Conservation (phyloP, 805 yeast genomes). For the Lipomyces lipofer region DNA sequence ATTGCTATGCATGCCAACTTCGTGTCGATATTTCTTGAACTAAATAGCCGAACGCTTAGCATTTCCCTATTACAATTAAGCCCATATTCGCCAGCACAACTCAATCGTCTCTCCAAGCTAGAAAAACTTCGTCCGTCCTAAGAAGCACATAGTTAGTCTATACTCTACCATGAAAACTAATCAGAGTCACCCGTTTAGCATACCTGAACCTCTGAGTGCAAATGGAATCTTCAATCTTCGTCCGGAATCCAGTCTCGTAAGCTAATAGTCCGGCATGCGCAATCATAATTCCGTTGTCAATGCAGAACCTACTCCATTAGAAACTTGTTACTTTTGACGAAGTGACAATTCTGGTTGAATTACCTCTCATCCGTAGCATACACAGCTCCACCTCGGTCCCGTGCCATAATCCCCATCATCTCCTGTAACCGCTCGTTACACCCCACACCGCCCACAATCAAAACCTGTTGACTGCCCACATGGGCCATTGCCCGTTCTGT, state of each 20-base stretch:
- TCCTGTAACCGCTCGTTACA: conserved; percentile 87
- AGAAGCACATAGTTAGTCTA: background rate
- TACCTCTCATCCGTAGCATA: conserved; percentile 89
- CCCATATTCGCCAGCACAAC: too few relatives aligned
- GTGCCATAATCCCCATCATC: conserved; percentile 96
- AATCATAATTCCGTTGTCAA: conserved; percentile 98
- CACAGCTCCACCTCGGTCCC: conserved; percentile 83
- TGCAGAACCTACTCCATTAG: conserved; percentile 63
- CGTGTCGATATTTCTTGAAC: too few relatives aligned
- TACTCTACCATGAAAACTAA: background rate
- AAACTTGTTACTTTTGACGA: background rate
- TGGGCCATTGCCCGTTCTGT: conserved; percentile 99
- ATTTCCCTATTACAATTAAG: too few relatives aligned
- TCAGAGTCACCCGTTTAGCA: background rate
- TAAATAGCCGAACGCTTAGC: too few relatives aligned
- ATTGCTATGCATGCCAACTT: too few relatives aligned
- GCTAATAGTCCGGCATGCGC: conserved; percentile 95
- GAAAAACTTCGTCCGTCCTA: conserved; percentile 26
- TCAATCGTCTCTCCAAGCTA: conserved; percentile 27
- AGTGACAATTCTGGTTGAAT: background rate
- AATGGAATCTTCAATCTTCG: conserved; percentile 64
- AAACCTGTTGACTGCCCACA: conserved; percentile 81
- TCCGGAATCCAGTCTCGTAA: conserved; percentile 73
- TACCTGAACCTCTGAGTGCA: conserved; percentile 86
- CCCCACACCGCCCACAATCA: conserved; percentile 99